Base-by-base conservation (phyloP, 352 stramenopile species). In the Pythium biforme region DNA sequence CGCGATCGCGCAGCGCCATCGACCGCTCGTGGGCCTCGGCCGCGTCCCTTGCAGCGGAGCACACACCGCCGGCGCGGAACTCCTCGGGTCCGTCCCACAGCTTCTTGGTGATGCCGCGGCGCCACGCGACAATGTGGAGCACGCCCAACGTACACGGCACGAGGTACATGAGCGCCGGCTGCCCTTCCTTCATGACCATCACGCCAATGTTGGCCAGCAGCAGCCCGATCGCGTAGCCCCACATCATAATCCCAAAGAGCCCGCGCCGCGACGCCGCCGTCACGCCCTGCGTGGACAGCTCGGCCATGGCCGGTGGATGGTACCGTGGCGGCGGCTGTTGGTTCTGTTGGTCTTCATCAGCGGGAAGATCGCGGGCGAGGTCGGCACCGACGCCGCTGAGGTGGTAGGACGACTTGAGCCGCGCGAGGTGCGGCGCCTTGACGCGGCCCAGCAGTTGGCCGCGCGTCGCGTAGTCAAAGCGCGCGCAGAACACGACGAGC, bases 81-180 rank as follows among this genome's bases (percentile, higher is more conserved):
- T 72, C 65, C 26, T 72, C 65, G n/a, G 94, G 94, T 4, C 92
- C 91, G 27, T 92, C 73, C 91, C 91, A 98, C 27, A 98, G 71
- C 59, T 96, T 93, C 27, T 59, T 69, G 15, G 97, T 73, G 62
- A 97, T 96, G 26, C 90, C 88, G 25, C 90, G 86, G 27, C 70
- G 83, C 73, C 85, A 94, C 0, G 72, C 74, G 56, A 96, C 75
- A 54, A 92, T 65, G 17, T 69, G 55, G 37, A 98, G 79, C 23
- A 92, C 68, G 17, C 92, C 92, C 1, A 98, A 76, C 33, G 90
- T 97, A 60, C 84, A 96, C 20, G 94, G 94, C 31, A 99, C 96
- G 8, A 99, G 65, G 74, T 99, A 99, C 76, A 99, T 88, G 34
- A 99, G 79, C 29, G 96, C 96, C 11, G 96, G 96, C 68, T 99